These are phyloP conservation scores for Stereum hirsutum DNA, from an alignment of 1,284 basidiomycete genomes.

Conservation along the genomic window DNA sequence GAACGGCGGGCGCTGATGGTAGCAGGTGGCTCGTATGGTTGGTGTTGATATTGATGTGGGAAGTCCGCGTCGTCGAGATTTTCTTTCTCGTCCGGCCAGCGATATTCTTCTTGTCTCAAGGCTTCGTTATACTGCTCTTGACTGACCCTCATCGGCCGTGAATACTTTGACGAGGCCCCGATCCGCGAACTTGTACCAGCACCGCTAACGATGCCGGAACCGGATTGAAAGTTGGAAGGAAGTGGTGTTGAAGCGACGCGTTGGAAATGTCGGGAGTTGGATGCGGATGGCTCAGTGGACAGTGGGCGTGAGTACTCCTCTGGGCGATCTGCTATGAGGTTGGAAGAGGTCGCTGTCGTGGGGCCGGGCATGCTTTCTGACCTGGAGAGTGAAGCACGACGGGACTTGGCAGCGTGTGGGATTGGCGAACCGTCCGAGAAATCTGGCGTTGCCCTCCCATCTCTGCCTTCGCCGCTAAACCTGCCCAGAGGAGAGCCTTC, in stretches of 20 bases:
- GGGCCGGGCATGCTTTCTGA: conserved; percentile 49
- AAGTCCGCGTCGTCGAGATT: conserved; percentile 20
- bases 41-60: too few species aligned
- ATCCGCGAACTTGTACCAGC: conserved; percentile 24
- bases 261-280: conserved; percentile 38
- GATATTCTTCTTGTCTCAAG: conserved; percentile 7
- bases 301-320: too few species aligned
- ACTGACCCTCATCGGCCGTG: conserved; percentile 28
- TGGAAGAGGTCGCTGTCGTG: conserved; percentile 9
- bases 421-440: conserved; percentile 10
- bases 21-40: conserved; percentile 6
- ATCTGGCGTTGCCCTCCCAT: conserved; percentile 7
- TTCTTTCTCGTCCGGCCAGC: conserved; percentile 23
- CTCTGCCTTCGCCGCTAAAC: conserved; percentile 23
- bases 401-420: too few species aligned
- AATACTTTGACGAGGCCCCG: conserved; percentile 33
- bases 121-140: conserved; percentile 9
- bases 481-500: conserved; percentile 26
- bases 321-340: conserved; percentile 17
- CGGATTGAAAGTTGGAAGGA: conserved; percentile 12
- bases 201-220: conserved; percentile 23
- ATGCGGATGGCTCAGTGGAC: conserved; percentile 10
- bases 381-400: conserved; percentile 47
- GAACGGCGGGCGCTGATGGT: not conserved
- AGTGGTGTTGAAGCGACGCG: conserved; percentile 43